Base-by-base conservation (phyloP, 2,329 filamentous ascomycete genomes). In the Paraconiothyrium sp. region DNA sequence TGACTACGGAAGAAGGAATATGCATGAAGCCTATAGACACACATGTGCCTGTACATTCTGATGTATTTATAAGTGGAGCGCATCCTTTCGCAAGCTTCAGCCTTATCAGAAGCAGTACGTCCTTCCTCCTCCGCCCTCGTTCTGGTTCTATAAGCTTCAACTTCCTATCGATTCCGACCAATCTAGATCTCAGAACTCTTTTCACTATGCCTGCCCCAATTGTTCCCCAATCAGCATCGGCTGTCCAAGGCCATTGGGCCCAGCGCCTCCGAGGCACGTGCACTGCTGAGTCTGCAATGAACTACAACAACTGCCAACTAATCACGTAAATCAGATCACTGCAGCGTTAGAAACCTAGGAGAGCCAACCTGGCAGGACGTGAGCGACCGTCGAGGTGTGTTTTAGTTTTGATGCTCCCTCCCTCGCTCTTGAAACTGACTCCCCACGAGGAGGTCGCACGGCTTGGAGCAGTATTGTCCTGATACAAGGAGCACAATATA, bases 371-470 rank as follows among this genome's bases (percentile, higher is more conserved):
- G 68, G 51, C 76, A 78, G 56, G 76, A 78, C 35, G 67, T 78
- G 3, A 78, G 76, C 57, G 77, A 79, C 61, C 76, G 76, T 55
- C 66, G 77, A 65, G 77, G 77, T 79, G 66, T 57, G 67, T 30
- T 32, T 10, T 48, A 0, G 16, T 20, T 39, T 16, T n/a, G 13
- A 54, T 44, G 37, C n/a, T 41, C 39, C 9, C 16, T 20, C 6
- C 39, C 14, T 41, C 39, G 39, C 27, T 30, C 4, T 20, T 27
- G 11, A 22, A 32, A 22, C 62, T 66, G 32, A 64, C 14, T 5
- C 14, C 9, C 41, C 37, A 13, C n/a, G 54, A 79, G 76, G 76
- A 54, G 76, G 76, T 43, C 71, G 77, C 13, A 79, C 77, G 7
- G 77, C 77, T 14, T 79, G 77, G 77, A 73, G 72, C 24, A 73